These are phyloP conservation scores for Penicillium brasilianum DNA, from an alignment of 2,329 filamentous ascomycete genomes.

Conservation along the genomic window DNA sequence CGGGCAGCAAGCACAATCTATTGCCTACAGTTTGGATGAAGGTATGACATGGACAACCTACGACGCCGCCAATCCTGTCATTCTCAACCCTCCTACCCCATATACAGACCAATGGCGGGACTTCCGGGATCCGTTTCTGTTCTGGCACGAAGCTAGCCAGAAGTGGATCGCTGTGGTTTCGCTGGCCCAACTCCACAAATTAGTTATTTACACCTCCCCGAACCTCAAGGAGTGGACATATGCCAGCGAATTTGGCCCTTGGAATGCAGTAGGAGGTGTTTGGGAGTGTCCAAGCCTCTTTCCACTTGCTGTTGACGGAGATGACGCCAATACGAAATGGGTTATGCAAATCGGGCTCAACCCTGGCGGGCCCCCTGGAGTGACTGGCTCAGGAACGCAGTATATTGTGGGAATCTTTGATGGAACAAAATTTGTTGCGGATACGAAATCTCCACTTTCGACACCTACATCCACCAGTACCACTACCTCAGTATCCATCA, in stretches of 20 bases:
- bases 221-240: constrained; percentile 28
- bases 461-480: background rate
- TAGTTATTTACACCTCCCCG: background rate
- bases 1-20: constrained; percentile 2
- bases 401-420: constrained; percentile 38
- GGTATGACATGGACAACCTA: constrained; percentile 44
- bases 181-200: background rate
- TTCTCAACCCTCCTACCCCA: constrained; percentile 53
- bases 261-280: constrained; percentile 34
- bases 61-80: constrained; percentile 61
- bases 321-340: constrained; percentile 32
- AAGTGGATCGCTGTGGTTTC: background rate
- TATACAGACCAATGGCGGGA: background rate
- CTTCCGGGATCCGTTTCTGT: background rate
- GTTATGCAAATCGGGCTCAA: constrained; percentile 33
- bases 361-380: constrained; percentile 37
- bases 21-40: constrained; percentile 6
- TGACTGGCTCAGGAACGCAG: constrained; percentile 37
- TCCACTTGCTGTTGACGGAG: constrained; percentile 26
- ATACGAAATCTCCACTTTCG: constrained; percentile 15
- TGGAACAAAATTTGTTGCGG: constrained; percentile 32
- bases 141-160: background rate
- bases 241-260: constrained; percentile 33
- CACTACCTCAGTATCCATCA: background rate
- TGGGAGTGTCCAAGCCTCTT: constrained; percentile 41